Percentiles rank a stretch among this genome's conserved stretches.
These are phyloP conservation scores for Cafeteria roenbergensis DNA, from an alignment of 108 stramenopile genomes.

Conservation along the genomic window DNA sequence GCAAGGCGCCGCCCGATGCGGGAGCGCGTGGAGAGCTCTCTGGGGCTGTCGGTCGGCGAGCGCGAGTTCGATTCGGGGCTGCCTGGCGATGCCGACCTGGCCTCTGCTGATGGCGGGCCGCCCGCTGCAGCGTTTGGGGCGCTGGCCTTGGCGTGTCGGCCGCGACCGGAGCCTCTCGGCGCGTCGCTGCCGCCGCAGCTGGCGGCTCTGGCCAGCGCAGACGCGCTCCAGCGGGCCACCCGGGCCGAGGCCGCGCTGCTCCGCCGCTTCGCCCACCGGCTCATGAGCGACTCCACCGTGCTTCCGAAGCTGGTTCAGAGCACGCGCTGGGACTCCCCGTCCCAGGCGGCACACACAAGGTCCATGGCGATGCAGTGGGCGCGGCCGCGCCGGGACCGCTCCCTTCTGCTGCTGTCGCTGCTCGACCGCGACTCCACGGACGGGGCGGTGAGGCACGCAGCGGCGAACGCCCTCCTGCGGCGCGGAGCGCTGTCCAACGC, in stretches of 20 bases:
- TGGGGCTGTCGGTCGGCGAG: no score
- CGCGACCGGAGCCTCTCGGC: no score
- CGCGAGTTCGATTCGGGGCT: no score
- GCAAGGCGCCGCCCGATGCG: no score
- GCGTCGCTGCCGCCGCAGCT: neutral
- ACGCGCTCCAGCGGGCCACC: slow-evolving; percentile 13
- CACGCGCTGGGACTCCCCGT: slow-evolving; percentile 17
- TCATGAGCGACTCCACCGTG: slow-evolving; percentile 6
- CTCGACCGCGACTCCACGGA: slow-evolving; percentile 9
- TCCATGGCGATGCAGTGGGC: slow-evolving; percentile 21
- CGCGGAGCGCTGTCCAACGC: slow-evolving; percentile 11
- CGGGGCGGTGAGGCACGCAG: slow-evolving; percentile 7
- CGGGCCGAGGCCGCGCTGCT: slow-evolving; percentile 14
- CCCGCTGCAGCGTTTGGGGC: no score
- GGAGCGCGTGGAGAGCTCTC: no score
- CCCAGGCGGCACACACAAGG: slow-evolving; percentile 11
- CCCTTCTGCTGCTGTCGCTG: slow-evolving; percentile 29
- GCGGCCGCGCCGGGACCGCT: slow-evolving; percentile 18
- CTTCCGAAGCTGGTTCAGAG: slow-evolving; percentile 23
- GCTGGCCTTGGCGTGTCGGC: no score
- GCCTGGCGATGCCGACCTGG: no score
- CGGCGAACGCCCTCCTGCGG: slow-evolving; percentile 8
- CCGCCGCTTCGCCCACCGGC: slow-evolving; percentile 5
- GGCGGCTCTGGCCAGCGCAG: neutral
- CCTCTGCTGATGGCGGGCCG: no score